Evolutionary conservation across 768 basidiomycete species (phyloP), one percentile per base, ranked within the genome.

Genomic region (Pulveroboletus frians): DNA sequence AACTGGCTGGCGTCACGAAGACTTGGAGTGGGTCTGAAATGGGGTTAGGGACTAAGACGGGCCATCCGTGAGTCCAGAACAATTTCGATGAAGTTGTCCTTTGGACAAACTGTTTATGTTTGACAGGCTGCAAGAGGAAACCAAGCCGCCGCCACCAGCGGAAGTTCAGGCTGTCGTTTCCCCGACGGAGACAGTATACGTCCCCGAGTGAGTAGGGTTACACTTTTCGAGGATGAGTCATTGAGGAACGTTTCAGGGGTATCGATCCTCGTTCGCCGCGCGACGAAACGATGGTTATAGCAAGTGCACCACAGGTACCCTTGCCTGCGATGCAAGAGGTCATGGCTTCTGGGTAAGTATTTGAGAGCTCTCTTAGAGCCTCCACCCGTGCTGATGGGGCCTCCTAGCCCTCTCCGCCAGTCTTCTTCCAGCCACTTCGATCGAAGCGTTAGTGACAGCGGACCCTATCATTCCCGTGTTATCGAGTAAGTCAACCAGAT

Each of bases 261-360:
- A 49, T 62, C 13, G 65, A 64, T 17, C 63, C 62, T 44, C 68
- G 68, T 30, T 69, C 64, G 6, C 65, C 69, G 5, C 62, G 67
- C 17, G 68, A 71, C 34, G 66, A 68, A 5, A 27, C 44, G 17
- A 45, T 68, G 50, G 5, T 36, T 36, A n/a, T 29, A 11, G 57
- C 63, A n/a, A 50, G 27, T 9, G 59, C 57, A 23, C 66, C 65
- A 2, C 59, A 64, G 29, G 47, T 69, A 14, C 65, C 69, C 15
- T 51, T 71, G 20, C 67, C 65, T 13, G 49, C 63, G 13, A 67
- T 69, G 65, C 47, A 69, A n/a, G 69, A 69, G 47, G 62, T 70
- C 26, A 69, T 69, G 51, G 52, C 54, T 18, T 32, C 50, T 9
- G 42, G 46, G 69, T 62, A 27, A 51, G 63, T 29, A 13, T 29